A percentile compares a stretch with the other conserved stretches of the same genome.
These are phyloP conservation scores for Chalaropsis ovoidea DNA, from an alignment of 2,329 filamentous ascomycete species.

Conservation along the genomic window DNA sequence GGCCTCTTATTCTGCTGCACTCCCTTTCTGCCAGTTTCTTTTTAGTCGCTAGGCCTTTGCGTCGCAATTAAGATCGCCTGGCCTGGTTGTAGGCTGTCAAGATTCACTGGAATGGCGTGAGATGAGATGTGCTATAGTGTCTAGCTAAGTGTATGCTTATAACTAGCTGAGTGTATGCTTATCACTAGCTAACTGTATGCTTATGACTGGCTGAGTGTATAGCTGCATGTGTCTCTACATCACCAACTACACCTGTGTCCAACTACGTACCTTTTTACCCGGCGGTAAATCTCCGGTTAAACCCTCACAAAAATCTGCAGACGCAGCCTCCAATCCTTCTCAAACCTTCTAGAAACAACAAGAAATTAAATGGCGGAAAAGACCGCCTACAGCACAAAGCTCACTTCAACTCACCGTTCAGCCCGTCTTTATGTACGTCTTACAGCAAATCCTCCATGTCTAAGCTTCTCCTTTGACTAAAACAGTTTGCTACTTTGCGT, in stretches of 20 bases:
- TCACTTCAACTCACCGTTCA: background rate
- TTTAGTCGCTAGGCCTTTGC: background rate
- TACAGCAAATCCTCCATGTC: too few relatives aligned
- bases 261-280: background rate
- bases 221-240: background rate
- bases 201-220: background rate
- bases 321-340: background rate
- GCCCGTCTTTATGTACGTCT: too few relatives aligned
- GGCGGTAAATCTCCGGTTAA: background rate
- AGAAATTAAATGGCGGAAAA: background rate
- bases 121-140: background rate
- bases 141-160: background rate
- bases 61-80: background rate
- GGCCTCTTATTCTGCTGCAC: background rate
- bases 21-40: background rate
- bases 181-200: background rate
- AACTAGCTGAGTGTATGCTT: background rate
- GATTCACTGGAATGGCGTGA: background rate
- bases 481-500: too few relatives aligned
- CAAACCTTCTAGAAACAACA: slow-evolving; percentile 12
- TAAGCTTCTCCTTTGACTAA: too few relatives aligned
- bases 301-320: background rate
- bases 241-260: background rate
- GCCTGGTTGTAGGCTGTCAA: background rate
- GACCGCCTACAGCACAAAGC: slow-evolving; percentile 1